Base-by-base conservation (phyloP, 139 green algal species). In the Chlorella sp. region DNA sequence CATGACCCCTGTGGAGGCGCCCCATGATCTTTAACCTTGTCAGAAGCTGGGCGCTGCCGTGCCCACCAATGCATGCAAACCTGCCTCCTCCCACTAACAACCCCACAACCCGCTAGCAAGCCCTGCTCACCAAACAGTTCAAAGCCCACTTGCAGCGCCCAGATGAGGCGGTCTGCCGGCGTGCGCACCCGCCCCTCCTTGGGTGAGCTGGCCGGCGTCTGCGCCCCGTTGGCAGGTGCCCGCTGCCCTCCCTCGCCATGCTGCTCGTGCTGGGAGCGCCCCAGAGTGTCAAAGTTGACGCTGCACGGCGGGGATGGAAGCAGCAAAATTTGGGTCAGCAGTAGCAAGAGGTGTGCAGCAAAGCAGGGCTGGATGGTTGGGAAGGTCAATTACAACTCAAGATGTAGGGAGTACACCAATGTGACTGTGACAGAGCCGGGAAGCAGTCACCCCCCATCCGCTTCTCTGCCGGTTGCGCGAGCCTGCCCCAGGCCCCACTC, bases 101-200 rank as follows among this genome's bases (percentile, higher is more conserved):
- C 5, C 9, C 48, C 7, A 16, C 48, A 5, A 5, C 48, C 48
- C 48, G 48, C 9, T 57, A 71, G 64, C 64, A 71, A 71, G 21
- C 64, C 64, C 64, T 14, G 64, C 81, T 73, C n/a, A 86, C 81
- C 77, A 48, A 86, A 86, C 16, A 69, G 60, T 15, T 86, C 81
- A 22, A 86, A 86, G 30, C 71, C 42, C 53, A 28, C n/a, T 3
- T n/a, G 60, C n/a, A 86, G 16, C 5, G 53, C 60, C 32, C 7
- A 22, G 3, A 69, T 53, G 26, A 86, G 18, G 7, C 81, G 81
- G 53, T 86, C 81, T 16, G 81, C 53, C 4, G 53, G 81, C 32
- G 81, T 86, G 81, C 0, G 32, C 53, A 75, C 11, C 19, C n/a
- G 60, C 30, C 34, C 53, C 81, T 73, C 40, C 66, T 28, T 73